These are phyloP conservation scores for Botrytis cinerea DNA, from an alignment of 2,329 filamentous ascomycete species.

Conservation along the genomic window DNA sequence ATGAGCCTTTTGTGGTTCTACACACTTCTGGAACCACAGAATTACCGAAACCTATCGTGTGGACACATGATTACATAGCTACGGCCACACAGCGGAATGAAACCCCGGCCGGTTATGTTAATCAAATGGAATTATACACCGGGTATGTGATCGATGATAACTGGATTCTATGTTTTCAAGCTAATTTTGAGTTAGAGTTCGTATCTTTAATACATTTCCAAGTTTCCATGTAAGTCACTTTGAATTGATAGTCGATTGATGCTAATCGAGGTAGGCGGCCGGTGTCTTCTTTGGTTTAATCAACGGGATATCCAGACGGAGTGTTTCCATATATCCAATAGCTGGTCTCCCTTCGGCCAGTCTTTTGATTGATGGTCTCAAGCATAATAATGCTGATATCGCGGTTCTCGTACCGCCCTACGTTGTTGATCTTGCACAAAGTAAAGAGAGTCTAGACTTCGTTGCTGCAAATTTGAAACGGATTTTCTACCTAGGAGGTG, in stretches of 20 bases:
- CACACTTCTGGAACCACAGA: conserved; percentile 21
- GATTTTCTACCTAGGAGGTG: conserved; percentile 10
- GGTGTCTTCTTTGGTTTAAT: conserved; percentile 8
- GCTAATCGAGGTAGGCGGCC: conserved; percentile 1
- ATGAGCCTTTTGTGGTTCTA: neutral
- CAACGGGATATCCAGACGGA: neutral
- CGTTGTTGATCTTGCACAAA: conserved; percentile 16
- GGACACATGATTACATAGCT: conserved; percentile 8
- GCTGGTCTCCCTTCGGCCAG: conserved; percentile 4
- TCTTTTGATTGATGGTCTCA: conserved; percentile 18
- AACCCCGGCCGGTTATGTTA: neutral
- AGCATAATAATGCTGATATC: conserved; percentile 15
- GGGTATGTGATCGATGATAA: neutral
- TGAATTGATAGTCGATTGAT: neutral
- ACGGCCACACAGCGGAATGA: neutral
- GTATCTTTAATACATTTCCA: conserved; percentile 19
- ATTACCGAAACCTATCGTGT: conserved; percentile 17
- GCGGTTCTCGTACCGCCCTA: conserved; percentile 17
- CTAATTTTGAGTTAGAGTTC: conserved; percentile 8
- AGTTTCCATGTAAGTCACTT: conserved; percentile 9
- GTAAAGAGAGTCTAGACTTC: conserved; percentile 6
- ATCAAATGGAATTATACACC: conserved; percentile 3
- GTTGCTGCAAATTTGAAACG: neutral
- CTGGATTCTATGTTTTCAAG: neutral
- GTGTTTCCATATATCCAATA: conserved; percentile 9